Evolutionary conservation across 2,329 filamentous ascomycete genomes (phyloP).

Genomic region (Fusarium sacchari): DNA sequence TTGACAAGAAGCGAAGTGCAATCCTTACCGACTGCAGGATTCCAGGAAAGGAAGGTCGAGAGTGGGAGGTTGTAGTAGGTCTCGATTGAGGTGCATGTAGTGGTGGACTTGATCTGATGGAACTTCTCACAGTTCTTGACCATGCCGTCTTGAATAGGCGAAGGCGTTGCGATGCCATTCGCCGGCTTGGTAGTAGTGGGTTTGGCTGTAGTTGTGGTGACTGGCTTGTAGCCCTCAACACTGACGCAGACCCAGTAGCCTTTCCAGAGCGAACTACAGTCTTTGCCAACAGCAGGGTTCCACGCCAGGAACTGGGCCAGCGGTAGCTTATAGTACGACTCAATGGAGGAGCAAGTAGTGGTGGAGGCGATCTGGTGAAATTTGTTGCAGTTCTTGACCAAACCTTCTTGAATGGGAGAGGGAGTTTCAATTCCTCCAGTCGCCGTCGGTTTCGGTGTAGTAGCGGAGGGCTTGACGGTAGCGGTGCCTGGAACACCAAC

Average conservation of each 20-base stretch:
- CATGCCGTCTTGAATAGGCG: not conserved
- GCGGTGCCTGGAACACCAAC: not conserved
- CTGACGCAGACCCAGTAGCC: not conserved
- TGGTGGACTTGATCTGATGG: not conserved
- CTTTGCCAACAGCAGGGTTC: not conserved
- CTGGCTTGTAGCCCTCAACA: not conserved
- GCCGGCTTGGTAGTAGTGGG: not conserved
- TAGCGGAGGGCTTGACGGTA: rapidly evolving
- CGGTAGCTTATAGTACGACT: slow-evolving; percentile 5
- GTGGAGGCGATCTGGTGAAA: slow-evolving; percentile 27
- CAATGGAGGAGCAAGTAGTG: slow-evolving; percentile 42
- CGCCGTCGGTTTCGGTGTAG: not conserved
- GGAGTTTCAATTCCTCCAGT: not conserved
- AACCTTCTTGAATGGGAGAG: not conserved
- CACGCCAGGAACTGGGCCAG: not conserved
- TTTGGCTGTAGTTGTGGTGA: not conserved
- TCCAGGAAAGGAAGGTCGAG: not conserved
- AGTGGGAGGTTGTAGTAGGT: not conserved
- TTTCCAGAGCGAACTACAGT: not conserved
- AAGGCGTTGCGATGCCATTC: not conserved
- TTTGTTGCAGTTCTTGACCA: slow-evolving; percentile 7
- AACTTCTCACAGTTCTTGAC: not conserved
- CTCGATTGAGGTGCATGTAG: not conserved
- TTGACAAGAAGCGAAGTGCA: not conserved
- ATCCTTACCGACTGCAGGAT: not conserved